A percentile compares a stretch with the other conserved stretches of the same genome.
Evolutionary conservation across 371 early-diverging fungal species (phyloP).

Genomic region (Saksenaea vasiformis): DNA sequence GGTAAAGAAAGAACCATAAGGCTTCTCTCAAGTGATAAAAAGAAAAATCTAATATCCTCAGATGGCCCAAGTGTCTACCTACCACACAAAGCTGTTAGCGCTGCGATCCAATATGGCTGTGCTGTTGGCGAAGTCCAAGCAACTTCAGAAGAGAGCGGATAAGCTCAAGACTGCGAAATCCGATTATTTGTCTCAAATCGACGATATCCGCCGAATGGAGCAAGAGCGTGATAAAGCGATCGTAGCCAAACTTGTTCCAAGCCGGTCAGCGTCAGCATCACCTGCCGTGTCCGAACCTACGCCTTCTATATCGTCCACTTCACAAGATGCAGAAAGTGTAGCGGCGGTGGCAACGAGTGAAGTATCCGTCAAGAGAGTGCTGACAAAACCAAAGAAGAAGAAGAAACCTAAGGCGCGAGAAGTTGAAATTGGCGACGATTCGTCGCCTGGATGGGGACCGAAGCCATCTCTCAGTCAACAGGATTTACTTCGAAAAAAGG

Average conservation of each 20-base stretch:
- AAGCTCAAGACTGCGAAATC: conserved; percentile 30
- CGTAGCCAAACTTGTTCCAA: conserved; percentile 25
- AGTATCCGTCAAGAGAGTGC: conserved; percentile 8
- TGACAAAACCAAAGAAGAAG: conserved; percentile 22
- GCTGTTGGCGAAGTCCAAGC: conserved; percentile 33
- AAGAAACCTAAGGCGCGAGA: conserved; percentile 35
- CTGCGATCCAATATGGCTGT: conserved; percentile 42
- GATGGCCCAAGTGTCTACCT: conserved; percentile 40
- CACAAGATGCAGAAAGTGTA: neutral
- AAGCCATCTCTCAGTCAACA: conserved; percentile 24
- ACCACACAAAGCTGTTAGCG: conserved; percentile 39
- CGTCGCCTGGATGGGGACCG: conserved; percentile 20
- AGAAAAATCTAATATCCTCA: neutral
- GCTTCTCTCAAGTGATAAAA: neutral
- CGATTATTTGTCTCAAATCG: conserved; percentile 35
- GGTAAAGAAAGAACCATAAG: conserved; percentile 9
- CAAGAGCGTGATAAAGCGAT: conserved; percentile 37
- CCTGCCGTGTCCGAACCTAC: neutral
- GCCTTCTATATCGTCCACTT: neutral
- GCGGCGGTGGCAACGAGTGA: conserved; percentile 8
- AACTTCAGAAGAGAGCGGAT: conserved; percentile 31
- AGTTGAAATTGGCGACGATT: conserved; percentile 17
- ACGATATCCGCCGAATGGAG: conserved; percentile 36
- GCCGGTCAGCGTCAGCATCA: conserved; percentile 4
- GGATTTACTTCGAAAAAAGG: conserved; percentile 1